Evolutionary conservation across 768 basidiomycete species (phyloP).

Genomic region (Epithele typhae): DNA sequence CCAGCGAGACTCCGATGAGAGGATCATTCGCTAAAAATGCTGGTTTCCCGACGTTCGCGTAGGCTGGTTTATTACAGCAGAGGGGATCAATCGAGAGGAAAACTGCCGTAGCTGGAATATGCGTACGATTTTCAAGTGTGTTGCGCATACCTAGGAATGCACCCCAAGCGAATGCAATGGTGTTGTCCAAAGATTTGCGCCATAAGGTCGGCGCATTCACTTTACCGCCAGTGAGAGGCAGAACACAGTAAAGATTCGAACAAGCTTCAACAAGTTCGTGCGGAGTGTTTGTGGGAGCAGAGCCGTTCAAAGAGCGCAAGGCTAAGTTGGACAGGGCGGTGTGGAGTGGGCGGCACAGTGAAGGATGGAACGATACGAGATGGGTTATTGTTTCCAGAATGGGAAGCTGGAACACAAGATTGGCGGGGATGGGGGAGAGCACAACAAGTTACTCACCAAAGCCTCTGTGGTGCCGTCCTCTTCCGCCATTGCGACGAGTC

Average conservation of each 20-base stretch:
- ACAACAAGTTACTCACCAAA: conserved; percentile 40
- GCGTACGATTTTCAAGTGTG: no score
- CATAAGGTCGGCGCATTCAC: conserved; percentile 67
- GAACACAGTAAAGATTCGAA: conserved; percentile 52
- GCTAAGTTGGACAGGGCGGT: conserved; percentile 48
- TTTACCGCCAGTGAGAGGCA: conserved; percentile 77
- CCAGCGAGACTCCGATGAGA: conserved; percentile 45
- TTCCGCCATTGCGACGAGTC: conserved; percentile 53
- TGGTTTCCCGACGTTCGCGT: no score
- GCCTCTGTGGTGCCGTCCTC: conserved; percentile 46
- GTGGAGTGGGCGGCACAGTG: conserved; percentile 54
- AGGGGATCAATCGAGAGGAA: no score
- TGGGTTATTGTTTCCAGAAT: conserved; percentile 45
- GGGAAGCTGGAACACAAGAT: conserved; percentile 24
- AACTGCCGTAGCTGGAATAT: no score
- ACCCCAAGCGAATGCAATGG: conserved; percentile 60
- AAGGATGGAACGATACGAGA: conserved; percentile 65
- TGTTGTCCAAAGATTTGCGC: conserved; percentile 73
- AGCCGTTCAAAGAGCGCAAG: conserved; percentile 54
- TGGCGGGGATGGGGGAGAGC: no score
- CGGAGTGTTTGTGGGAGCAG: conserved; percentile 39
- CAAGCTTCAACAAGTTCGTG: conserved; percentile 40
- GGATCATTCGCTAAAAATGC: conserved; percentile 50
- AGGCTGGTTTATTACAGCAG: conserved; percentile 10
- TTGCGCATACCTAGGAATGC: conserved; percentile 53